Conservation (phyloP, 352 stramenopile species). For the Phytophthora sojae region DNA sequence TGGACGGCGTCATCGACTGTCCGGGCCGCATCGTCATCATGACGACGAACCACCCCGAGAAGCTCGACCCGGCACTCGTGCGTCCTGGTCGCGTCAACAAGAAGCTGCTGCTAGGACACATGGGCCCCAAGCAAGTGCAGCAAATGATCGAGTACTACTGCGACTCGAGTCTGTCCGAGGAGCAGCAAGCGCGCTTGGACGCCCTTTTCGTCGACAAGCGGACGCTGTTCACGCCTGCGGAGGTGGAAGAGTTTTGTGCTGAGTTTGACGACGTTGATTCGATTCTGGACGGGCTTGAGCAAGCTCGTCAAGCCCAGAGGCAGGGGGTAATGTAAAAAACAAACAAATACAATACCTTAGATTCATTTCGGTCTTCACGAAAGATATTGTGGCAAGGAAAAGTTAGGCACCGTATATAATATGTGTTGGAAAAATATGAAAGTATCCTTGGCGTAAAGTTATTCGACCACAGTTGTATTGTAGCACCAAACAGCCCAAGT, state of each 20-base stretch:
- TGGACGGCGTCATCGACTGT: slow-evolving; percentile 93
- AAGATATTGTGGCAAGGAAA: slow-evolving; percentile 31
- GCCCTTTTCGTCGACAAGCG: slow-evolving; percentile 13
- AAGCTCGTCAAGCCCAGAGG: neutral
- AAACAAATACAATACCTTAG: slow-evolving; percentile 27
- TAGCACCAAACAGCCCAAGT: too few species aligned
- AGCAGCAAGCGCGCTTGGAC: slow-evolving; percentile 31
- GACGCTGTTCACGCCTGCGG: slow-evolving; percentile 44
- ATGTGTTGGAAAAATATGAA: too few species aligned
- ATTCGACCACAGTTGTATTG: too few species aligned
- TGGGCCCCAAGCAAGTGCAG: slow-evolving; percentile 49
- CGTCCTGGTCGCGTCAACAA: slow-evolving; percentile 92
- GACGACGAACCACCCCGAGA: slow-evolving; percentile 94
- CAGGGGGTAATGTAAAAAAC: neutral
- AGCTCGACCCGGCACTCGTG: slow-evolving; percentile 92
- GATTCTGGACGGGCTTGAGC: slow-evolving; percentile 42
- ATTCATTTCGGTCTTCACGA: neutral
- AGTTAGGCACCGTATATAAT: too few species aligned
- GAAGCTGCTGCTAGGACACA: slow-evolving; percentile 79
- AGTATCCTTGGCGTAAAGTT: too few species aligned
- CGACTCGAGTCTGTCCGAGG: slow-evolving; percentile 32
- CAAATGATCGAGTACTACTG: slow-evolving; percentile 85
- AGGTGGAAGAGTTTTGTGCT: slow-evolving; percentile 62
- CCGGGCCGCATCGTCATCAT: slow-evolving; percentile 93
- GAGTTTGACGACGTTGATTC: slow-evolving; percentile 45